These are phyloP conservation scores for Aquilaria yunnanensis DNA, from an alignment of 345 rosid genomes.

Conservation along the genomic window DNA sequence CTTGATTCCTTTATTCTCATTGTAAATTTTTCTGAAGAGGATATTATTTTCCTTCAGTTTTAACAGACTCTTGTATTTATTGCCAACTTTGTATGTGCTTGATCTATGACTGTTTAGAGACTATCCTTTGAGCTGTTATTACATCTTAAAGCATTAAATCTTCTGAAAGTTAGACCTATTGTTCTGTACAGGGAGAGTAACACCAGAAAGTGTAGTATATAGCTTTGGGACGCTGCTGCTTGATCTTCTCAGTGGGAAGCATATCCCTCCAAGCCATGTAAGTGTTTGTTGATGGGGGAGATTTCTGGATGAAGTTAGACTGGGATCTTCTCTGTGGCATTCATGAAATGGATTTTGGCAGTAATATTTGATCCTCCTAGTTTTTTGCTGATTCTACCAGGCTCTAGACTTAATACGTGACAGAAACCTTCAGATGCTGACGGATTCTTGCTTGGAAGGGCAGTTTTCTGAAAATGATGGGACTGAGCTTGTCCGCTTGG, in stretches of 20 bases:
- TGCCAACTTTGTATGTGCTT: neutral
- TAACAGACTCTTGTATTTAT: neutral
- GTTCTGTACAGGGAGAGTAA: slow-evolving; percentile 62
- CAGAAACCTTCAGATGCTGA: slow-evolving; percentile 78
- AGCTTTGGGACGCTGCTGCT: slow-evolving; percentile 94
- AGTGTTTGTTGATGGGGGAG: slow-evolving; percentile 19
- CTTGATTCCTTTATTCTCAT: too few relatives aligned
- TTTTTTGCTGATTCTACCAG: slow-evolving; percentile 28
- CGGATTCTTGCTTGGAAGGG: slow-evolving; percentile 94
- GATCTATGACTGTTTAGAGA: neutral
- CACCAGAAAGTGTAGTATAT: slow-evolving; percentile 93
- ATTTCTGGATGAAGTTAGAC: neutral
- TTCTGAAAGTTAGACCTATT: neutral
- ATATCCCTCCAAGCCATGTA: slow-evolving; percentile 94
- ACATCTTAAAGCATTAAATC: too few relatives aligned
- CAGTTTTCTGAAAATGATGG: slow-evolving; percentile 79
- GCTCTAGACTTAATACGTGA: slow-evolving; percentile 93
- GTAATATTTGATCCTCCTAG: neutral
- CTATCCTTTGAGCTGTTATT: neutral
- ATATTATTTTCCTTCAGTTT: too few relatives aligned
- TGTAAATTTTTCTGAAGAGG: too few relatives aligned
- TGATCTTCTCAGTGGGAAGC: slow-evolving; percentile 97
- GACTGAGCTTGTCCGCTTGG: slow-evolving; percentile 83
- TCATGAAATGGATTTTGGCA: neutral
- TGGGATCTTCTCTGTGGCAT: neutral